Evolutionary conservation across 2,329 filamentous ascomycete species (phyloP), one percentile per base, ranked within the genome.

Genomic region (Nemania sp.): DNA sequence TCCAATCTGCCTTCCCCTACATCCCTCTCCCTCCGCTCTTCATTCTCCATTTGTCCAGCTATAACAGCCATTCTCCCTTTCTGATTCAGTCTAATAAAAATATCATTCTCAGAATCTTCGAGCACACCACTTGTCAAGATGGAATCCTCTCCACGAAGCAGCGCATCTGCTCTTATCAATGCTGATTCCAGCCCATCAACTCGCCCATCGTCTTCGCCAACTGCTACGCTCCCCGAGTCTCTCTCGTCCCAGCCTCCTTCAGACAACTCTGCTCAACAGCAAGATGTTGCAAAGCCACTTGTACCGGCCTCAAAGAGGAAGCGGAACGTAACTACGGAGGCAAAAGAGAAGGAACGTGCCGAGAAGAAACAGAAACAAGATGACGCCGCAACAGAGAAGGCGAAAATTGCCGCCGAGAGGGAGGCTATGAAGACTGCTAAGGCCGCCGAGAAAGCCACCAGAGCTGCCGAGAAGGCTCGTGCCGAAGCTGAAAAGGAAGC

Each of bases 281-380:
- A 50, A 15, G 9, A 42, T 15, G 18, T 12, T 15, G 2, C 55
- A 5, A 61, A 49, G 10, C 37, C 35, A 6, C 40, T 57, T 3
- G 20, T 60, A 13, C n/a, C 47, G 11, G 49, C 61, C 1, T 59
- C 76, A 57, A 77, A 77, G 58, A 75, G 75, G 58, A 77, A 78
- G 55, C 76, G 76, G 69, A 72, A 52, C 7, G 75, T 75, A 63
- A 73, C 72, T 29, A 60, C 65, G 59, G 77, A 75, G 0, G 74
- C 77, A 40, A 75, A 73, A 42, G 73, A 71, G 35, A 74, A 78
- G 47, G 79, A 81, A 62, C 75, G 74, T 11, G 76, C 77, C 13
- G 77, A 78, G 61, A 83, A 82, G 70, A 80, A 77, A 66, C 75
- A 75, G 32, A 79, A 82, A 65, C 82, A 81, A 68, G 82, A 84